Base-by-base conservation (phyloP, 2,329 filamentous ascomycete species). In the Didymella pomorum region DNA sequence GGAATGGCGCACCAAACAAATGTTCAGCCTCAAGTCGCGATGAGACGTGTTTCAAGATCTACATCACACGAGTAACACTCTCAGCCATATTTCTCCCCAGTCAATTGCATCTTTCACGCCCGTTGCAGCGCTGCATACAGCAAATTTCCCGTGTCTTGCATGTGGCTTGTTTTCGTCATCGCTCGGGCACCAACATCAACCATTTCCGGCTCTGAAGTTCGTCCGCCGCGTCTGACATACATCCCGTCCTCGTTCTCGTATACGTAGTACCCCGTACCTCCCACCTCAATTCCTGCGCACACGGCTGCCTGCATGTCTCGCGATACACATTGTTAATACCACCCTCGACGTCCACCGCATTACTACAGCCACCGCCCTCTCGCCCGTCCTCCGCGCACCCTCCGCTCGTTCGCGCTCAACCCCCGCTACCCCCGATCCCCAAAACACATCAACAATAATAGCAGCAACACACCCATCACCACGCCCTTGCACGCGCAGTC, bases 171-270 rank as follows among this genome's bases (percentile, higher is more conserved):
- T 31, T 54, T 61, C 44, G 58, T 57, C 53, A 54, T 57, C n/a
- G 50, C 39, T 53, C 26, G 56, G 56, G 45, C 56, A 49, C 37
- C 55, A 49, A 53, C n/a, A 25, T 47, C 14, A 43, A 20, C 49
- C 49, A 28, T 29, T 29, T 42, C 53, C 53, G 53, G 53, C 53
- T 25, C 23, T 28, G 31, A 44, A 26, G 54, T 29, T 43, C 26
- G 55, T 57, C 55, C 43, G 48, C 55, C 31, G 42, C 43, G 49
- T 58, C 50, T 50, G 56, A 58, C 50, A 54, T 50, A 46, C 39
- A 41, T 46, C 45, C 42, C 44, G 33, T 46, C 25, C 46, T 33
- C 44, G 33, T 21, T 44, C 28, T 21, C 42, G 41, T 46, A 50
- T 52, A 48, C 41, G 23, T 26, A 25, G 23, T 26, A 20, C 41